Conservation (phyloP, 2,329 filamentous ascomycete species). For the Hortaea werneckii region DNA sequence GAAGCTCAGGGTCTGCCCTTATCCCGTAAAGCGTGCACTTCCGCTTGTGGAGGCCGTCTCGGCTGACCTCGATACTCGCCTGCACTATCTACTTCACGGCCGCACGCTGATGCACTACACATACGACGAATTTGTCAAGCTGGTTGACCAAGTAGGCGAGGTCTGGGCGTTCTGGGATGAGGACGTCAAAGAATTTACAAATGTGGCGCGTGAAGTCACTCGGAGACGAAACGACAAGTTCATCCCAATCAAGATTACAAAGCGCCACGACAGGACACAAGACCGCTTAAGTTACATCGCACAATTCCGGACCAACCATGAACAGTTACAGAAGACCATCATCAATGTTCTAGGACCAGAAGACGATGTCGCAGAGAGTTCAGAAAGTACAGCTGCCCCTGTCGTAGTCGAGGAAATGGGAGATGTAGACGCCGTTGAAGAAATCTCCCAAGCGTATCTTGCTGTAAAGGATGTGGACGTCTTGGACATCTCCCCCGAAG, state of each 20-base stretch:
- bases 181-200: constrained; percentile 93
- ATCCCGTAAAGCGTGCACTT: constrained; percentile 82
- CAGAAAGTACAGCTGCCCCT: constrained; percentile 49
- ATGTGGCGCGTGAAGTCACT: constrained; percentile 90
- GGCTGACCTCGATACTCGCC: constrained; percentile 73
- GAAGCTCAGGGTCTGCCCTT: constrained; percentile 91
- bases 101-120: constrained; percentile 84
- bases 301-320: constrained; percentile 92
- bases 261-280: constrained; percentile 80
- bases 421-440: constrained; percentile 92
- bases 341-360: constrained; percentile 82
- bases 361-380: constrained; percentile 41
- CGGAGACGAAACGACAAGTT: constrained; percentile 93
- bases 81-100: constrained; percentile 78
- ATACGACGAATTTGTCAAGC: constrained; percentile 75
- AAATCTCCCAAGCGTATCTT: constrained; percentile 89
- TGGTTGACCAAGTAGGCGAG: constrained; percentile 73
- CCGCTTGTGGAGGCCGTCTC: constrained; percentile 97
- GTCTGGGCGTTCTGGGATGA: constrained; percentile 95
- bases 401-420: constrained; percentile 88
- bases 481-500: constrained; percentile 80
- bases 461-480: constrained; percentile 91
- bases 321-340: constrained; percentile 93
- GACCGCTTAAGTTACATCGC: constrained; percentile 85
- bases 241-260: constrained; percentile 91